Percentiles rank a stretch among this genome's conserved stretches.
phyloP scores from a whole-genome alignment of 768 basidiomycete species.

The Russula brevipes region DNA sequence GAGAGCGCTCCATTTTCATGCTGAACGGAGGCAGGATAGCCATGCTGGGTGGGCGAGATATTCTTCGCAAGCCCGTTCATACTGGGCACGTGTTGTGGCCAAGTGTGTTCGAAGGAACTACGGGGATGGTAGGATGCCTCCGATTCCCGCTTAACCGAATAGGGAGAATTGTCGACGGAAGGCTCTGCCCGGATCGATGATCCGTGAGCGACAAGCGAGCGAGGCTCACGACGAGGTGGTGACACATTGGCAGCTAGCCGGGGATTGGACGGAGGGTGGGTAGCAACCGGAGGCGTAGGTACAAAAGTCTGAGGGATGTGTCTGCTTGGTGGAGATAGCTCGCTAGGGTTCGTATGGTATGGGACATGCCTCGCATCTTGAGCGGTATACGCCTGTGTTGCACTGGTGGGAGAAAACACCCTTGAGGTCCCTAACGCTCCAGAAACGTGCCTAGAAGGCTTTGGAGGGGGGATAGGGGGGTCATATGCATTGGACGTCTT shows the following conservation, averaged over 20 bases:
- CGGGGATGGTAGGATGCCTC: neutral
- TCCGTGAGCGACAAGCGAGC: conserved; percentile 4
- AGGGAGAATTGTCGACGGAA: neutral
- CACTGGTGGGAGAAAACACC: conserved; percentile 14
- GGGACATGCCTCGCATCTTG: conserved; percentile 4
- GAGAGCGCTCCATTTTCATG: neutral
- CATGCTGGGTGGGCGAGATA: neutral
- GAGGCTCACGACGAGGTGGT: conserved; percentile 8
- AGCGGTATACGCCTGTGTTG: neutral
- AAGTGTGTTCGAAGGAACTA: conserved; percentile 1
- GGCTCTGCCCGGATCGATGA: neutral
- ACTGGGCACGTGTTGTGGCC: neutral
- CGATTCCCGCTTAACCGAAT: conserved; percentile 1
- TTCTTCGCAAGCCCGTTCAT: neutral
- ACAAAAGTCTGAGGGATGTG: neutral
- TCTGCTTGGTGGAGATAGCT: neutral
- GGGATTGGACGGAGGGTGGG: neutral
- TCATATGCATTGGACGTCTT: conserved; percentile 32
- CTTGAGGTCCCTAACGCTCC: conserved; percentile 3
- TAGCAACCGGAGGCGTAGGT: neutral
- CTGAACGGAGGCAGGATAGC: neutral
- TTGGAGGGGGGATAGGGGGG: conserved; percentile 31
- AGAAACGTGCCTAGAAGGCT: conserved; percentile 14
- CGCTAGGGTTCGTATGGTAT: conserved; percentile 4
- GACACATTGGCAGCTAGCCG: conserved; percentile 2